These are phyloP conservation scores for Dendrothele bispora DNA, from an alignment of 768 basidiomycete species.

Conservation along the genomic window DNA sequence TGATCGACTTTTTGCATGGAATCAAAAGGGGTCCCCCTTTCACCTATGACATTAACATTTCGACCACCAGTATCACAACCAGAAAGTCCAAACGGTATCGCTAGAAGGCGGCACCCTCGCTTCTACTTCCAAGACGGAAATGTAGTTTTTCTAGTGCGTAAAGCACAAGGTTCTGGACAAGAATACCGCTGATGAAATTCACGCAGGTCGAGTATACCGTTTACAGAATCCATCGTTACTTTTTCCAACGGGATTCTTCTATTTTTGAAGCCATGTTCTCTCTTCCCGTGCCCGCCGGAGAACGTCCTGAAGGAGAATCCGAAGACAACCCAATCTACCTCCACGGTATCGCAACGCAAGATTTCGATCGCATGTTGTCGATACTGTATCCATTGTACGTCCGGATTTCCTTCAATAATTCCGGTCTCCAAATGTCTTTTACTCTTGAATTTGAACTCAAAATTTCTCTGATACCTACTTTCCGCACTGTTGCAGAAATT, in stretches of 20 bases:
- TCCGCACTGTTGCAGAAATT: too few species aligned
- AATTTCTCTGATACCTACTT: too few species aligned
- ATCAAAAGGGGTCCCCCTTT: too few species aligned
- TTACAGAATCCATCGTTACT: conserved; percentile 49
- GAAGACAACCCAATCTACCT: conserved; percentile 41
- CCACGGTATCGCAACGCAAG: conserved; percentile 41
- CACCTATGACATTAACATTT: too few species aligned
- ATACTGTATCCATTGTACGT: conserved; percentile 55
- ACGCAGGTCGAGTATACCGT: conserved; percentile 55
- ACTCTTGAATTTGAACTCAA: neutral
- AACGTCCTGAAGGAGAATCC: conserved; percentile 17
- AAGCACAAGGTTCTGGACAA: neutral
- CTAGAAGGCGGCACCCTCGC: conserved; percentile 20
- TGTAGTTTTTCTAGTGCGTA: conserved; percentile 29
- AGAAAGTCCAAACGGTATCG: too few species aligned
- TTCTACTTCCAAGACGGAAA: conserved; percentile 32
- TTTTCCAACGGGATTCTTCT: conserved; percentile 39
- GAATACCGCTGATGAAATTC: neutral
- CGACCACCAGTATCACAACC: too few species aligned
- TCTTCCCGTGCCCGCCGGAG: conserved; percentile 29
- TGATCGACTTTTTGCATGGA: too few species aligned
- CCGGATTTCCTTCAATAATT: too few species aligned
- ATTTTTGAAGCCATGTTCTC: conserved; percentile 33
- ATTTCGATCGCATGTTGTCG: conserved; percentile 55
- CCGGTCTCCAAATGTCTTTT: neutral